These are phyloP conservation scores for Moricandia arvensis DNA, from an alignment of 345 rosid genomes.

Conservation along the genomic window DNA sequence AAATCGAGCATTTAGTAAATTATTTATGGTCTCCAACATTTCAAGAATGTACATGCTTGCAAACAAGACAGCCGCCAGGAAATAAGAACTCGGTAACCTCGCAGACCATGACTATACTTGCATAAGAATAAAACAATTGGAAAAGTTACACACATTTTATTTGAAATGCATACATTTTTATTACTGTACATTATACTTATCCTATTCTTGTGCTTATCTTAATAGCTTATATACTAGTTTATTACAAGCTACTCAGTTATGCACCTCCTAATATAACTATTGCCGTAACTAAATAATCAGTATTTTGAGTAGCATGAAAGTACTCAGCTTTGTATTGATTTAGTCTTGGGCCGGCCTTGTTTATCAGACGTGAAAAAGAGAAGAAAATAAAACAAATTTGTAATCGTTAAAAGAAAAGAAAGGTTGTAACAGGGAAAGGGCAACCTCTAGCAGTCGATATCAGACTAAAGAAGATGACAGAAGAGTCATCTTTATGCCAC, in stretches of 20 bases:
- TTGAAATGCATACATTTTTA: neutral
- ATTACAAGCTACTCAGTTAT: neutral
- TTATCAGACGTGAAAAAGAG: no score
- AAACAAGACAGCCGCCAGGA: neutral
- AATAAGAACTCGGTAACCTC: neutral
- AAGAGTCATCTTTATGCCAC: slow-evolving; percentile 19
- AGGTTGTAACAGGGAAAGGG: neutral
- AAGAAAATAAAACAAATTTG: no score
- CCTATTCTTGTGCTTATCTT: neutral
- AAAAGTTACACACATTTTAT: neutral
- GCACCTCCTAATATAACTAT: neutral
- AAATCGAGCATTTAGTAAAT: no score
- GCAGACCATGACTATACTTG: neutral
- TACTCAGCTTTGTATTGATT: neutral
- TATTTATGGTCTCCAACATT: no score
- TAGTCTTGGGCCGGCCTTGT: no score
- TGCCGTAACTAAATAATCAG: neutral
- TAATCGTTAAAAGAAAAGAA: neutral
- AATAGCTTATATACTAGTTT: neutral
- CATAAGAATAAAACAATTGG: neutral
- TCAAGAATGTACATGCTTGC: neutral
- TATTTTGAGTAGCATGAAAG: neutral
- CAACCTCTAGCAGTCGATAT: slow-evolving; percentile 8
- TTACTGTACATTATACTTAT: neutral
- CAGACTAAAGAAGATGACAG: neutral